Evolutionary conservation across 495 filamentous ascomycete species (phyloP), one percentile per base, ranked within the genome.

Genomic region (Arthonia radiata): DNA sequence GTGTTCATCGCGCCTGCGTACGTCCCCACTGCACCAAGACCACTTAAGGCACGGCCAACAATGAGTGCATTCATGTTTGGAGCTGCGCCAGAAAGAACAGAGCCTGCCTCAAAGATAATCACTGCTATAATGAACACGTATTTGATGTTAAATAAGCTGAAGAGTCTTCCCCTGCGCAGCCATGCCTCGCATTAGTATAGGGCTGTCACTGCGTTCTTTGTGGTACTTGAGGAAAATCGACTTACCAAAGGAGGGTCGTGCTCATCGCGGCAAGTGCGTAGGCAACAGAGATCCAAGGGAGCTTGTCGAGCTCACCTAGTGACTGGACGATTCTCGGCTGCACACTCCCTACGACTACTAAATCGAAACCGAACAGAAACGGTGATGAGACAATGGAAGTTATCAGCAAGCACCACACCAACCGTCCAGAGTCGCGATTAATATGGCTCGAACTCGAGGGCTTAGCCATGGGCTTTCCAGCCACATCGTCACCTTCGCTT

Each of bases 331-430:
- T 36, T 8, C 46, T 12, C 26, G 54, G 53, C 38, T 67, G 64
- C 7, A 71, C 44, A 32, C 64, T 54, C 13, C 65, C 67, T 4
- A 63, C 62, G 14, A 71, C 62, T 24, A 64, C 71, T 17, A 59
- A 62, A 32, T 71, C 67, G 7, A 71, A 48, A 9, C 55, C 51
- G 29, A 57, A 70, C 0, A 67, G 42, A n/a, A n/a, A n/a, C n/a
- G n/a, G n/a, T n/a, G n/a, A n/a, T n/a, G n/a, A n/a, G n/a, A n/a
- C n/a, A n/a, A n/a, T n/a, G n/a, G n/a, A n/a, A n/a, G n/a, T n/a
- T n/a, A n/a, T n/a, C n/a, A n/a, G n/a, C n/a, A n/a, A n/a, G n/a
- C n/a, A n/a, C n/a, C n/a, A n/a, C n/a, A n/a, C n/a, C n/a, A n/a
- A n/a, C n/a, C n/a, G n/a, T n/a, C n/a, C n/a, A n/a, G n/a, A n/a